A percentile compares a stretch with the other conserved stretches of the same genome.
phyloP scores from a whole-genome alignment of 2,329 filamentous ascomycete genomes.

The Phoma sp. region DNA sequence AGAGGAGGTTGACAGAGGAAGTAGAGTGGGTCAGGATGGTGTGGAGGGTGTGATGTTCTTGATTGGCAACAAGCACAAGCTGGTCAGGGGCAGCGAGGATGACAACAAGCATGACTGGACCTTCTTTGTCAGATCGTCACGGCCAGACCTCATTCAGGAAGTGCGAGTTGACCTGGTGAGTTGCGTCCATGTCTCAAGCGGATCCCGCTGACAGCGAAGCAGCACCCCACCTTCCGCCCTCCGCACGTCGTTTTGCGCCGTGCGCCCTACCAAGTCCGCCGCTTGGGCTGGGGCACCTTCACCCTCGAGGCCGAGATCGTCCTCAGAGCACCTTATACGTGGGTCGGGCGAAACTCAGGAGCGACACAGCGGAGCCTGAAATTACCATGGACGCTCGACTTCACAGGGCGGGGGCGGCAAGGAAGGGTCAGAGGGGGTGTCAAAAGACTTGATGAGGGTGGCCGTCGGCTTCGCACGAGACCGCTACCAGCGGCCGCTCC shows the following conservation, averaged over 20 bases:
- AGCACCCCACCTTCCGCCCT: conserved; percentile 53
- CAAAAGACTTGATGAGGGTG: conserved; percentile 33
- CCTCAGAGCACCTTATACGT: conserved; percentile 52
- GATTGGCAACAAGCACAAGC: conserved; percentile 52
- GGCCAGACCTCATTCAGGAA: conserved; percentile 53
- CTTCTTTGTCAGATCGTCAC: conserved; percentile 53
- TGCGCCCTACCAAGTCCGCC: conserved; percentile 50
- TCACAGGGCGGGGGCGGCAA: conserved; percentile 50
- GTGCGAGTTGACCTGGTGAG: conserved; percentile 48
- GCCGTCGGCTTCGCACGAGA: conserved; percentile 24
- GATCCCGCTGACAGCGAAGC: conserved; percentile 1
- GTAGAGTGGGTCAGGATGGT: conserved; percentile 28
- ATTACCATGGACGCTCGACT: conserved; percentile 53
- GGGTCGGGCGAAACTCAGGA: conserved; percentile 50
- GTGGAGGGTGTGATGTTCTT: conserved; percentile 52
- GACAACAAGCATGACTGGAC: conserved; percentile 53
- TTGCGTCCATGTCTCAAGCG: background rate
- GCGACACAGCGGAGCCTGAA: conserved; percentile 43
- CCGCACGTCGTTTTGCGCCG: conserved; percentile 41
- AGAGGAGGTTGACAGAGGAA: conserved; percentile 36
- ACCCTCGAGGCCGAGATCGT: conserved; percentile 48
- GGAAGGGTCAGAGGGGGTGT: conserved; percentile 50
- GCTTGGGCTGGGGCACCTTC: conserved; percentile 54
- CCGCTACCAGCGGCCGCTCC: background rate
- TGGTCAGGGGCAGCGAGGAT: conserved; percentile 28